These are phyloP conservation scores for Fomes fomentarius DNA, from an alignment of 1,284 basidiomycete species.

Conservation along the genomic window DNA sequence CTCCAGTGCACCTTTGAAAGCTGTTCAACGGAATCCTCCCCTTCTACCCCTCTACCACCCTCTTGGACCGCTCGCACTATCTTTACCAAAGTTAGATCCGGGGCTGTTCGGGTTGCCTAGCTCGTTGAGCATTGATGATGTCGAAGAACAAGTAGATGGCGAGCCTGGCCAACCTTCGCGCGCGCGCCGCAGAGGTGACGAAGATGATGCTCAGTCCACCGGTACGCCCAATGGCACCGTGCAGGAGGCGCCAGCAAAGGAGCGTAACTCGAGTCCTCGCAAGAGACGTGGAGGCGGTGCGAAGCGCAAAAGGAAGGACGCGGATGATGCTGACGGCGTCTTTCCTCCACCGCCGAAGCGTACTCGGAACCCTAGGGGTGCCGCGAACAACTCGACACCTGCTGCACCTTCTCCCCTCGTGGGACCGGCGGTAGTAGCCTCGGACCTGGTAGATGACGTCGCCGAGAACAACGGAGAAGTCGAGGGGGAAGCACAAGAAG, in stretches of 20 bases:
- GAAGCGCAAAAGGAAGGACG: conserved; percentile 62
- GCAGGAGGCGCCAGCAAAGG: conserved; percentile 13
- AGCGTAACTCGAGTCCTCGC: conserved; percentile 36
- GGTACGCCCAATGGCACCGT: conserved; percentile 16
- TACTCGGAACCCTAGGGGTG: conserved; percentile 52
- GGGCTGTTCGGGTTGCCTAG: conserved; percentile 48
- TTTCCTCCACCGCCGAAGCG: conserved; percentile 78
- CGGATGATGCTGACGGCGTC: conserved; percentile 63
- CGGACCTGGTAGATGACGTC: conserved; percentile 25
- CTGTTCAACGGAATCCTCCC: conserved; percentile 37
- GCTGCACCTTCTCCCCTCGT: conserved; percentile 33
- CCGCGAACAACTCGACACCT: conserved; percentile 22
- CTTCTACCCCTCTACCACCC: conserved; percentile 75
- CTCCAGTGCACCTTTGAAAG: conserved; percentile 3
- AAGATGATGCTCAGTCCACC: conserved; percentile 25
- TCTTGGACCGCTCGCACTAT: conserved; percentile 62
- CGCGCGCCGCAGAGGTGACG: conserved; percentile 50
- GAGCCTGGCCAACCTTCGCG: conserved; percentile 48
- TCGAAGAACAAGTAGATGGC: conserved; percentile 37
- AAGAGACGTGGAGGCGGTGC: conserved; percentile 43
- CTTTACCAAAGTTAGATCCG: conserved; percentile 68
- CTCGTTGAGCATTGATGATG: conserved; percentile 36
- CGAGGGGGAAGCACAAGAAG: conserved; percentile 28
- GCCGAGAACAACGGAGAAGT: conserved; percentile 28
- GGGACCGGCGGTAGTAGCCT: conserved; percentile 27